Conservation (phyloP, 2,329 filamentous ascomycete species). For the Colletotrichum sp. region DNA sequence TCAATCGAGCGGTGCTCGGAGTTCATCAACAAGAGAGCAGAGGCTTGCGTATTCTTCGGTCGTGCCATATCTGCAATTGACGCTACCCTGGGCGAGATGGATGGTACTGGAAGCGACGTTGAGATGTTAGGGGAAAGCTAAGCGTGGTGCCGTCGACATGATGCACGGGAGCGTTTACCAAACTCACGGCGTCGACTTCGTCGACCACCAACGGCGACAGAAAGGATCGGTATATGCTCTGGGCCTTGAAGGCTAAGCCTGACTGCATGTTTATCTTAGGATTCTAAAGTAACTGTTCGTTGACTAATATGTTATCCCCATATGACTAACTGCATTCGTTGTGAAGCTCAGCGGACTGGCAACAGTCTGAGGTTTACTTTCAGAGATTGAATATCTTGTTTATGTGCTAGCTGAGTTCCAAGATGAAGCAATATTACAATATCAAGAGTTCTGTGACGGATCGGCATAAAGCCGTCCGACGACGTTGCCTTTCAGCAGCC, state of each 20-base stretch:
- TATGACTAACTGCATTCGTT: background rate
- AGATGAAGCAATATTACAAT: background rate
- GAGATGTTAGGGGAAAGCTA: background rate
- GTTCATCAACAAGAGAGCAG: background rate
- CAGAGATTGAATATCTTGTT: background rate
- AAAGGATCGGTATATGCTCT: background rate
- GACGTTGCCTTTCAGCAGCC: background rate
- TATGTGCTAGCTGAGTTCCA: background rate
- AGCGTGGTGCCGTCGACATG: background rate
- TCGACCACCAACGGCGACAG: background rate
- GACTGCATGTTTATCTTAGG: background rate
- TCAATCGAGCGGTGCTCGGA: background rate
- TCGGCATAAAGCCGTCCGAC: background rate
- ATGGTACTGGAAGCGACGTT: background rate
- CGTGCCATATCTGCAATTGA: background rate
- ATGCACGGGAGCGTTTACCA: background rate
- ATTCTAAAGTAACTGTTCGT: background rate
- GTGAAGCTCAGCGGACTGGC: background rate
- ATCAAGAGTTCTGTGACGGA: background rate
- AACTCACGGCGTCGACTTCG: background rate
- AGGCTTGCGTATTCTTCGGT: background rate
- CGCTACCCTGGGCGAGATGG: background rate
- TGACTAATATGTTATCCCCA: background rate
- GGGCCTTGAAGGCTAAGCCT: background rate
- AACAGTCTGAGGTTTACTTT: background rate